Evolutionary conservation across 2,329 filamentous ascomycete genomes (phyloP).

Genomic region (Nemania serpens): DNA sequence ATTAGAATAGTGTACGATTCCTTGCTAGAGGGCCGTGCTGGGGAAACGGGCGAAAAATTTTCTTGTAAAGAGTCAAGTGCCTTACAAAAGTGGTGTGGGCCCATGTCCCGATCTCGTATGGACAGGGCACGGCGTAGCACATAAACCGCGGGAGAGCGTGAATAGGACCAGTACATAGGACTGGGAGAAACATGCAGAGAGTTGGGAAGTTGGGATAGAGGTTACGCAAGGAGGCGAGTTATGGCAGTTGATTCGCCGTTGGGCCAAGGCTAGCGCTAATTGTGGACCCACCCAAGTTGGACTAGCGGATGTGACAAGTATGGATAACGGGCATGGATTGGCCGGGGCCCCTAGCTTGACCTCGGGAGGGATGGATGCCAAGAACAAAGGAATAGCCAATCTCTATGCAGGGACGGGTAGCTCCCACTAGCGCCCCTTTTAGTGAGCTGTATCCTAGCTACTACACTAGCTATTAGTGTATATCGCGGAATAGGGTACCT

Average conservation of each 20-base stretch:
- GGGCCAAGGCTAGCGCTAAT: slow-evolving; percentile 34
- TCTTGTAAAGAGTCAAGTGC: slow-evolving; percentile 19
- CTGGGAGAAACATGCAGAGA: background rate
- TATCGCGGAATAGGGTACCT: no score
- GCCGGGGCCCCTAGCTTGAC: slow-evolving; percentile 34
- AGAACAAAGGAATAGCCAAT: slow-evolving; percentile 36
- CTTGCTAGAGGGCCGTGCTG: slow-evolving; percentile 1
- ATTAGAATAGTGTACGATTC: slow-evolving; percentile 8
- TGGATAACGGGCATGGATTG: slow-evolving; percentile 34
- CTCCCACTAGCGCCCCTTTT: slow-evolving; percentile 37
- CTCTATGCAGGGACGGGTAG: slow-evolving; percentile 38
- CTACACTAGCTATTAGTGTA: background rate
- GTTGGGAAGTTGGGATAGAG: slow-evolving; percentile 7
- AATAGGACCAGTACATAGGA: background rate
- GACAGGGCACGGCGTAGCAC: slow-evolving; percentile 22
- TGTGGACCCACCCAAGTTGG: slow-evolving; percentile 33
- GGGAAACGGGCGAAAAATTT: background rate
- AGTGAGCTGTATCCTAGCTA: slow-evolving; percentile 5
- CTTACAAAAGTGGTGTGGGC: slow-evolving; percentile 1
- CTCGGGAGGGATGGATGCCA: slow-evolving; percentile 31
- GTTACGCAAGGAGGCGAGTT: slow-evolving; percentile 10
- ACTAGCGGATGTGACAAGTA: slow-evolving; percentile 40
- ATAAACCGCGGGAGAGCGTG: slow-evolving; percentile 13
- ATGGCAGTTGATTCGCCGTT: slow-evolving; percentile 34
- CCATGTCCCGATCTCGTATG: slow-evolving; percentile 13